Evolutionary conservation across 768 basidiomycete species (phyloP), one percentile per base, ranked within the genome.

Genomic region (Mycena haematopus): DNA sequence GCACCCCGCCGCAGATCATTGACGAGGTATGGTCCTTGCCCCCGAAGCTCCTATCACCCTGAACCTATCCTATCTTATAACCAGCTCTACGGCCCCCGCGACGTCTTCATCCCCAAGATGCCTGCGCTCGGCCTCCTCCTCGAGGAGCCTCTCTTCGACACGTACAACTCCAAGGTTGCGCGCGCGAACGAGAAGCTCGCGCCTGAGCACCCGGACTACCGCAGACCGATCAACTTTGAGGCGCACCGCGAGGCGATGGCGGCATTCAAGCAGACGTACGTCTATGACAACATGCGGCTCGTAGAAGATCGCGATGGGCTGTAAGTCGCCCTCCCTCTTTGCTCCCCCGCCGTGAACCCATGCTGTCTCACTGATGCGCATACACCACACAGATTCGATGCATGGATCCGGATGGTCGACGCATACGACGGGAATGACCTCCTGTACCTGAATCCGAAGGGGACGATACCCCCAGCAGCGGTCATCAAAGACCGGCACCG

Each of bases 101-200:
- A 79, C 42, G 91, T 96, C 36, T 86, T 92, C 71, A 84, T 98
- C 22, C 97, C 97, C 19, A 98, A 96, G 78, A 96, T 98, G 80
- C 97, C 97, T 14, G 90, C 95, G 2, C 83, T 99, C 19, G 97
- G 97, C 14, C 83, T 99, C 6, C 79, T 99, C 24, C 86, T 99
- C 25, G 95, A 99, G 76, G 82, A 92, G 67, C 92, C 92, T 3
- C 83, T 93, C 57, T 94, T 92, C 68, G 84, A 88, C 52, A 85
- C 85, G 7, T 96, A 94, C 76, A 93, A 92, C 73, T 76, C 77
- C 52, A 82, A 82, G 60, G 80, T 91, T 66, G 74, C 67, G 4
- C 71, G 66, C 21, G 76, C 78, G 52, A 88, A 84, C 69, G 80
- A 83, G 56, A 84, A 83, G 59, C 74, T 87, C 33, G 73, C 83